Conservation (phyloP, 2,329 filamentous ascomycete species). For the Chaetomiaceae sp. region DNA sequence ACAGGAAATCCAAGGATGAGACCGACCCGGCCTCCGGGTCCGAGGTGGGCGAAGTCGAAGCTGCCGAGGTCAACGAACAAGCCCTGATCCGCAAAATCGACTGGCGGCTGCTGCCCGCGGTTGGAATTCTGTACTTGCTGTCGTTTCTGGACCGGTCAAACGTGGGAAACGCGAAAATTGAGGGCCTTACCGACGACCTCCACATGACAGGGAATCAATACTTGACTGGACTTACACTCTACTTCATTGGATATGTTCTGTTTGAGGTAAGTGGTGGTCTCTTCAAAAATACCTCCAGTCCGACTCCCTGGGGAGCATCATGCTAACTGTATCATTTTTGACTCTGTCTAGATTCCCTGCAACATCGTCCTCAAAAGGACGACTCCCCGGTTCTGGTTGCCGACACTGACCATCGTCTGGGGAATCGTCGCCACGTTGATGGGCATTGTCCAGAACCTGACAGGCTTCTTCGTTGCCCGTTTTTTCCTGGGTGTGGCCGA, state of each 20-base stretch:
- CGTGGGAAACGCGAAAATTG: slow-evolving; percentile 54
- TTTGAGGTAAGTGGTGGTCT: slow-evolving; percentile 43
- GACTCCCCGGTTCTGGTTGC: slow-evolving; percentile 52
- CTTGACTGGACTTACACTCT: slow-evolving; percentile 59
- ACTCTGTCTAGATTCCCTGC: slow-evolving; percentile 47
- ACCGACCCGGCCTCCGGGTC: slow-evolving; percentile 16
- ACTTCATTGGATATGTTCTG: slow-evolving; percentile 58
- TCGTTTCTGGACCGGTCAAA: slow-evolving; percentile 56
- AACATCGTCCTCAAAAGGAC: slow-evolving; percentile 59
- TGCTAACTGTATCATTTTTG: neutral
- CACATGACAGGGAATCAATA: slow-evolving; percentile 58
- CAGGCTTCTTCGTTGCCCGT: slow-evolving; percentile 48
- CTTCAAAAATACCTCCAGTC: too few species aligned
- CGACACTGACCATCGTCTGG: slow-evolving; percentile 52
- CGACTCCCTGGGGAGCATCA: neutral
- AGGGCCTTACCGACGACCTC: slow-evolving; percentile 49
- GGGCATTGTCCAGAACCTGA: slow-evolving; percentile 45
- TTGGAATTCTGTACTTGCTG: slow-evolving; percentile 51
- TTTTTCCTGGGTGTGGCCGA: slow-evolving; percentile 55
- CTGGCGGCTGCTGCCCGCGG: slow-evolving; percentile 45
- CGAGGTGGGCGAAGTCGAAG: slow-evolving; percentile 13
- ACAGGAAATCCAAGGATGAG: slow-evolving; percentile 10
- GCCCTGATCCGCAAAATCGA: slow-evolving; percentile 55
- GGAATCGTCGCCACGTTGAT: slow-evolving; percentile 49
- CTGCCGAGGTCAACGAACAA: slow-evolving; percentile 45